Percentiles rank a stretch among this genome's conserved stretches.
Evolutionary conservation across 2,329 filamentous ascomycete species (phyloP).

Genomic region (Aspergillus niger): DNA sequence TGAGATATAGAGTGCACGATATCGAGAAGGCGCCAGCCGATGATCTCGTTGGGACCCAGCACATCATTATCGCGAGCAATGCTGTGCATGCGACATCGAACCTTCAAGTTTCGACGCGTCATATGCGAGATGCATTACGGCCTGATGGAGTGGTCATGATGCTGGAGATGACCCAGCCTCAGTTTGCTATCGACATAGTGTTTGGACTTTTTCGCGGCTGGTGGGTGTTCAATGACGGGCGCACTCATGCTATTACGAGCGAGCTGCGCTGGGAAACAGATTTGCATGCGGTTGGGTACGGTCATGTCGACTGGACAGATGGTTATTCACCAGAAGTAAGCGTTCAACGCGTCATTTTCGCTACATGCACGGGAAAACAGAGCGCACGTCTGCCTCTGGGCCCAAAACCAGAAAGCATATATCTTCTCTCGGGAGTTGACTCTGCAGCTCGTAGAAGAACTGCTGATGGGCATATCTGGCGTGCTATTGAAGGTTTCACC

Average conservation of each 20-base stretch:
- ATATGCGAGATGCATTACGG: constrained; percentile 31
- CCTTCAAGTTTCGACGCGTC: constrained; percentile 26
- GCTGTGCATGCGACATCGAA: constrained; percentile 40
- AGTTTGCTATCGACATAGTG: constrained; percentile 35
- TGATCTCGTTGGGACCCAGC: constrained; percentile 26
- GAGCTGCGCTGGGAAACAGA: constrained; percentile 28
- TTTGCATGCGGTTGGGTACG: constrained; percentile 33
- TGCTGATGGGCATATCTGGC: constrained; percentile 27
- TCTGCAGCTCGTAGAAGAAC: constrained; percentile 17
- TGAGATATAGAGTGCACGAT: constrained; percentile 31
- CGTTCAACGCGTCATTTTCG: constrained; percentile 29
- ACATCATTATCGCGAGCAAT: constrained; percentile 41
- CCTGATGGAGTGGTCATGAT: constrained; percentile 35
- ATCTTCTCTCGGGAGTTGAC: neutral
- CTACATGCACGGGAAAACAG: constrained; percentile 22
- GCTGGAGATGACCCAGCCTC: constrained; percentile 34
- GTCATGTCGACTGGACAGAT: constrained; percentile 39
- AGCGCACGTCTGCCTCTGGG: constrained; percentile 8
- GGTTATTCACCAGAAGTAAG: constrained; percentile 28
- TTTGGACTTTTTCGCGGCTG: constrained; percentile 42
- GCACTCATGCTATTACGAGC: constrained; percentile 33
- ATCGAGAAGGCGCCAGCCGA: constrained; percentile 31
- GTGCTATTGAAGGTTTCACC: constrained; percentile 25
- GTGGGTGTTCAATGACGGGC: constrained; percentile 45
- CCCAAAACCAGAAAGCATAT: neutral